Conservation (phyloP, 441 rosid species). For the Kokia cookei region DNA sequence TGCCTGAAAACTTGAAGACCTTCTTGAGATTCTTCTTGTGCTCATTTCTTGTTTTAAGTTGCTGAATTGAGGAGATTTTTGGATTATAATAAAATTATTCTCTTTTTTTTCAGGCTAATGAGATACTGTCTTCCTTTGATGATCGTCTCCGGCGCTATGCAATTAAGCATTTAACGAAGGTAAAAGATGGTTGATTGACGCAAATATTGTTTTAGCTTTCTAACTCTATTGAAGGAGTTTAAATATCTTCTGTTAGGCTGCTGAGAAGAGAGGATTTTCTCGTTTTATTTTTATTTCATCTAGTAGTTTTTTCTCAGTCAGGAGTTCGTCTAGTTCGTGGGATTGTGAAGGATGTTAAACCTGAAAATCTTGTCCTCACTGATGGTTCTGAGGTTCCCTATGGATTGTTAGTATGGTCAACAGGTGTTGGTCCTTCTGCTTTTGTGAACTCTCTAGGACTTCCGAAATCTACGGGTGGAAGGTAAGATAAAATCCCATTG, state of each 20-base stretch:
- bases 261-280: not conserved
- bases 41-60: not conserved
- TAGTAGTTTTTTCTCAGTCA: slow-evolving; percentile 42
- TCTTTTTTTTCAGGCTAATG: slow-evolving; percentile 55
- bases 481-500: slow-evolving; percentile 30
- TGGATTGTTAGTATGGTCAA: slow-evolving; percentile 87
- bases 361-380: slow-evolving; percentile 57
- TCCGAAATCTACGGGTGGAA: slow-evolving; percentile 85
- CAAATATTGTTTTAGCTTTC: not conserved
- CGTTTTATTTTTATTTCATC: not conserved
- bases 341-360: slow-evolving; percentile 76
- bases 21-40: slow-evolving; percentile 1
- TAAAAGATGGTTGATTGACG: not conserved
- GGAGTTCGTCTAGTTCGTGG: slow-evolving; percentile 87
- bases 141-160: slow-evolving; percentile 83
- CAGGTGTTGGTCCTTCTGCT: slow-evolving; percentile 87
- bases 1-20: slow-evolving; percentile 2
- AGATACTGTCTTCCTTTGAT: slow-evolving; percentile 80
- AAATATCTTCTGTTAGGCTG: not conserved
- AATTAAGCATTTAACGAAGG: slow-evolving; percentile 71
- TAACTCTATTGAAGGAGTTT: not conserved
- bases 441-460: slow-evolving; percentile 61
- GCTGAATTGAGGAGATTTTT: not conserved
- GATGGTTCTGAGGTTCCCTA: slow-evolving; percentile 87
- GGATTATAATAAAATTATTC: not conserved